Conservation (phyloP, 2,329 filamentous ascomycete species). For the Lecanoromycetidae sp. region DNA sequence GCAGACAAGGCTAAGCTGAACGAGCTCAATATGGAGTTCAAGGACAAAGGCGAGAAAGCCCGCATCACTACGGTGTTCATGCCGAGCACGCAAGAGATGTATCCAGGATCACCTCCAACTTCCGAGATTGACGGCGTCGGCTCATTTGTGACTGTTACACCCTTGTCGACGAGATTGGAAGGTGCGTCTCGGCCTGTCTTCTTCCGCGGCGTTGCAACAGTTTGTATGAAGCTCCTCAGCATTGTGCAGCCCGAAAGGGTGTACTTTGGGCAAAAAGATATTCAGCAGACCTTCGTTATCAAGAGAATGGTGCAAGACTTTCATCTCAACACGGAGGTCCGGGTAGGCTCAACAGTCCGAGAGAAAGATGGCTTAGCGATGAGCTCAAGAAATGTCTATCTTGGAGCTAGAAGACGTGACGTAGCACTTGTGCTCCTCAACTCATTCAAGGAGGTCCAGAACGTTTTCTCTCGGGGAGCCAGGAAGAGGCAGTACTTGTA, state of each 20-base stretch:
- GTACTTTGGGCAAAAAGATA: slow-evolving; percentile 95
- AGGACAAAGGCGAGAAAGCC: slow-evolving; percentile 44
- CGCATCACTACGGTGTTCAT: slow-evolving; percentile 75
- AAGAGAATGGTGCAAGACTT: slow-evolving; percentile 80
- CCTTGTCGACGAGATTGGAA: slow-evolving; percentile 68
- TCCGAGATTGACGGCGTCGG: slow-evolving; percentile 64
- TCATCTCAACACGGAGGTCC: slow-evolving; percentile 61
- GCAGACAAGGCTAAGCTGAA: slow-evolving; percentile 57
- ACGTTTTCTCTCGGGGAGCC: slow-evolving; percentile 46
- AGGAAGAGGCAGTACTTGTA: slow-evolving; percentile 55
- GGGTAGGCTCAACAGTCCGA: slow-evolving; percentile 61
- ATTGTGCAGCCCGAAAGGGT: slow-evolving; percentile 65
- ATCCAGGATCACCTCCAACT: slow-evolving; percentile 66
- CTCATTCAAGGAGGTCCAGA: slow-evolving; percentile 59
- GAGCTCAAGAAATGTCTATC: slow-evolving; percentile 87
- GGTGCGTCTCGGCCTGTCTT: slow-evolving; percentile 81
- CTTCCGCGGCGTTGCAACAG: slow-evolving; percentile 89
- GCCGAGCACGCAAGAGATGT: slow-evolving; percentile 72
- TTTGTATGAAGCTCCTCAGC: slow-evolving; percentile 90
- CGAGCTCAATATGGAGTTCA: slow-evolving; percentile 59
- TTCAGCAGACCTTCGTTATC: slow-evolving; percentile 90
- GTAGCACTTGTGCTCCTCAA: slow-evolving; percentile 61
- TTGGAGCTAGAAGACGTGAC: slow-evolving; percentile 60
- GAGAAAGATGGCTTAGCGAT: slow-evolving; percentile 75
- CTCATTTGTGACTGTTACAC: slow-evolving; percentile 84